These are phyloP conservation scores for Brassica napus DNA, from an alignment of 345 rosid species.

Conservation along the genomic window DNA sequence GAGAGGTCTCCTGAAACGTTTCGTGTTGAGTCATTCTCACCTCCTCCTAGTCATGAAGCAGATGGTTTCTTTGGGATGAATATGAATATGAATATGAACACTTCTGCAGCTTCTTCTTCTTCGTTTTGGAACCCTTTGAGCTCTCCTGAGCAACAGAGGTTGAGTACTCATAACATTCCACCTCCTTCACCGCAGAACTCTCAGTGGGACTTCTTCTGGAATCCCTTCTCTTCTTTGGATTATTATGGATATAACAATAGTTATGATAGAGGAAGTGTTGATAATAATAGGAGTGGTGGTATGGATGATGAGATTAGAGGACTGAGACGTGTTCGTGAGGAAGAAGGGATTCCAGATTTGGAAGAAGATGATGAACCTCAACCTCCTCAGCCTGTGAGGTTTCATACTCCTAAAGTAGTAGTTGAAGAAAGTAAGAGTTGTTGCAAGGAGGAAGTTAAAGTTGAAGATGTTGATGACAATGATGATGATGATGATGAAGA, in stretches of 20 bases:
- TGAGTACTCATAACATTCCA: constrained; percentile 59
- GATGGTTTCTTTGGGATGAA: constrained; percentile 65
- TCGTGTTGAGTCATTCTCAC: constrained; percentile 59
- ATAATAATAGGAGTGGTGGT: constrained; percentile 53
- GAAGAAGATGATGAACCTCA: constrained; percentile 77
- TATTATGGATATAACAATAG: constrained; percentile 63
- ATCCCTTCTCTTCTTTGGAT: constrained; percentile 90
- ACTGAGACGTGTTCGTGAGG: constrained; percentile 85
- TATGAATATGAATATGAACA: constrained; percentile 40
- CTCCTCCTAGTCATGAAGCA: constrained; percentile 48
- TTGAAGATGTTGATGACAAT: constrained; percentile 69
- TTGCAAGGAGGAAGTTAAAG: constrained; percentile 62
- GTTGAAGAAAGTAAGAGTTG: constrained; percentile 41
- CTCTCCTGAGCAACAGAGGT: constrained; percentile 39
- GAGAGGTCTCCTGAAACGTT: constrained; percentile 83
- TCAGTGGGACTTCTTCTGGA: constrained; percentile 97
- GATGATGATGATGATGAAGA: constrained; percentile 44
- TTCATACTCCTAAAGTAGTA: constrained; percentile 33
- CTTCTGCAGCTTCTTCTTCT: constrained; percentile 28
- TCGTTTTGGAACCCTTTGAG: constrained; percentile 39
- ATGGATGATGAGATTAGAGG: constrained; percentile 81
- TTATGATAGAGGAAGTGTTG: constrained; percentile 50
- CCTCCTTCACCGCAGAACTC: constrained; percentile 90
- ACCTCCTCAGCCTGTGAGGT: constrained; percentile 52
- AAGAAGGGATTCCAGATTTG: constrained; percentile 92